Evolutionary conservation across 371 early-diverging fungal genomes (phyloP).

Genomic region (Funneliformis caledonium): DNA sequence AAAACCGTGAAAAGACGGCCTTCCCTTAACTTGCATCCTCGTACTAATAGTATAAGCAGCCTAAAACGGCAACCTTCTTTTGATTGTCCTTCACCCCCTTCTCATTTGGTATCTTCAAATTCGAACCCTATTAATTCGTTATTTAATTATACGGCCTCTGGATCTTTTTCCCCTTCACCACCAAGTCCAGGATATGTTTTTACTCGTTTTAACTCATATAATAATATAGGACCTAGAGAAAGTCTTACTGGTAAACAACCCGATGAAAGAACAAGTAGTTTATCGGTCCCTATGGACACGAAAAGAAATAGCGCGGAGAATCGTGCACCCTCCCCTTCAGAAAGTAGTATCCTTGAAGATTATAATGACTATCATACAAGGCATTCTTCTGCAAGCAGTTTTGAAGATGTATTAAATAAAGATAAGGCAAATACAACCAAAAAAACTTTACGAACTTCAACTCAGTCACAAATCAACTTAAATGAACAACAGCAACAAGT

Average conservation of each 20-base stretch:
- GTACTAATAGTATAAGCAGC: constrained; percentile 7
- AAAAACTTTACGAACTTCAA: background rate
- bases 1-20: constrained; percentile 8
- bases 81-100: constrained; percentile 27
- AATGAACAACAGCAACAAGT: background rate
- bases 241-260: background rate
- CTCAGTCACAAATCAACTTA: no score
- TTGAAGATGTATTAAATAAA: constrained; percentile 1
- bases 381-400: constrained; percentile 26
- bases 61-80: constrained; percentile 33
- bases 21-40: constrained; percentile 17
- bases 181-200: constrained; percentile 26
- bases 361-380: background rate
- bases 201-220: constrained; percentile 8
- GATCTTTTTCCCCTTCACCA: background rate
- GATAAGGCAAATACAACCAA: background rate
- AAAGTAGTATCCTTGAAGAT: constrained; percentile 32
- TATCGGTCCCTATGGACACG: constrained; percentile 7
- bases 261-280: background rate
- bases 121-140: background rate
- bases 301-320: background rate
- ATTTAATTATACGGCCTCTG: background rate
- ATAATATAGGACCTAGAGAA: constrained; percentile 19
- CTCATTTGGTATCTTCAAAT: constrained; percentile 1
- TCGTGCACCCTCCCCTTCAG: constrained; percentile 19